Conservation (phyloP, 2,329 filamentous ascomycete genomes). For the Beauveria scarabaeidicola region DNA sequence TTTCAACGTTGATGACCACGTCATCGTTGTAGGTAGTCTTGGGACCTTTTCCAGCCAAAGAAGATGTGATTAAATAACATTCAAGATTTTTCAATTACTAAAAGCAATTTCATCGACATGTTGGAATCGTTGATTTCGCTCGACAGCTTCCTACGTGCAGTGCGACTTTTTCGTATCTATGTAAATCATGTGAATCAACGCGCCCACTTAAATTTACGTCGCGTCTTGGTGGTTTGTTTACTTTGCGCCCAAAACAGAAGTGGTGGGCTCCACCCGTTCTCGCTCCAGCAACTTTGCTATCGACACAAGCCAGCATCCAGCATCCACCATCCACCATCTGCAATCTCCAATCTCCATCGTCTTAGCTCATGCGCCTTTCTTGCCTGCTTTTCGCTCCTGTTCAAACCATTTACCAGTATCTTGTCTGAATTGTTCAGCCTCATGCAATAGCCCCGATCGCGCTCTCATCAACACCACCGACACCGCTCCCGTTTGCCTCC, state of each 20-base stretch:
- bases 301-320: not conserved
- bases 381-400: not conserved
- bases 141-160: no score
- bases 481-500: not conserved
- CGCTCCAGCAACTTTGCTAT: not conserved
- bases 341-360: not conserved
- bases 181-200: not conserved
- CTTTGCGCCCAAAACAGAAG: conserved; percentile 26
- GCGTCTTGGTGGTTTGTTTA: conserved; percentile 24
- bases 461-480: not conserved
- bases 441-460: not conserved
- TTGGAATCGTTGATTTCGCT: no score
- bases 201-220: not conserved
- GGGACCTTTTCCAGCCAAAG: no score
- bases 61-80: no score
- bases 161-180: no score
- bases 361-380: conserved; percentile 5
- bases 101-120: no score
- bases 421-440: conserved; percentile 1
- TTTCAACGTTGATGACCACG: no score
- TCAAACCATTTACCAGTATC: not conserved
- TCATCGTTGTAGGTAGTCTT: no score
- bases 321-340: no score
- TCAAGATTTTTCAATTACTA: no score
- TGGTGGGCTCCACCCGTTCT: conserved; percentile 13